Base-by-base conservation (phyloP, 2,329 filamentous ascomycete genomes). In the Beauveria brongniartii region DNA sequence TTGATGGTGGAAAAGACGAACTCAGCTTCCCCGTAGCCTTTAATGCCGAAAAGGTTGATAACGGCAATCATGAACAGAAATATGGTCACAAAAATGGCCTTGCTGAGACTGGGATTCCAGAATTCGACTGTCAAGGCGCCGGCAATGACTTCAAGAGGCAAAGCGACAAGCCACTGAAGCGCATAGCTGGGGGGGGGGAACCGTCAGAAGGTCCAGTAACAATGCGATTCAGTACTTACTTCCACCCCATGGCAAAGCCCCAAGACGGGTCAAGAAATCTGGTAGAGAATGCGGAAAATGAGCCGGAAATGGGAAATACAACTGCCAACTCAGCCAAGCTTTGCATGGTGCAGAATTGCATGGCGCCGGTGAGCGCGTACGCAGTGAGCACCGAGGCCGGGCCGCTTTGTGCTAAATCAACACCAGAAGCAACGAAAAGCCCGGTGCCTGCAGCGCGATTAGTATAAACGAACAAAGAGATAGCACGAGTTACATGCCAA, bases 221-320 rank as follows among this genome's bases (percentile, higher is more conserved):
- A 5, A 6, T 14, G 6, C 12, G n/a, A 26, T 6, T 20, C 16
- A 30, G 37, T n/a, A 78, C 72, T 60, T 77, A 77, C 66, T 80
- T 80, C 77, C 76, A 79, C 59, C 78, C 78, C 78, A 80, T 80
- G 63, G 78, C 78, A 64, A 80, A 80, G 62, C 78, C 78, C 79
- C 81, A 84, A 2, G 82, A 79, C 41, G 82, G 82, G 66, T 83
- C 82, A 62, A 85, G 81, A 65, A 85, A 85, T 57, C 82, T 81
- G 50, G 77, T 75, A 37, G 79, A 81, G 73, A 83, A 84, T 22
- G 80, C 81, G 68, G 82, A 84, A 75, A 85, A 85, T 63, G 80
- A 80, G 68, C 82, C 82, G 66, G 81, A 82, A 67, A 84, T 77
- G 20, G 82, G 82, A 64, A 78, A 85, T 72, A 84, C 76, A 65